A percentile compares a stretch with the other conserved stretches of the same genome.
phyloP scores from a whole-genome alignment of 495 filamentous ascomycete species.

The Penicilliopsis zonata region DNA sequence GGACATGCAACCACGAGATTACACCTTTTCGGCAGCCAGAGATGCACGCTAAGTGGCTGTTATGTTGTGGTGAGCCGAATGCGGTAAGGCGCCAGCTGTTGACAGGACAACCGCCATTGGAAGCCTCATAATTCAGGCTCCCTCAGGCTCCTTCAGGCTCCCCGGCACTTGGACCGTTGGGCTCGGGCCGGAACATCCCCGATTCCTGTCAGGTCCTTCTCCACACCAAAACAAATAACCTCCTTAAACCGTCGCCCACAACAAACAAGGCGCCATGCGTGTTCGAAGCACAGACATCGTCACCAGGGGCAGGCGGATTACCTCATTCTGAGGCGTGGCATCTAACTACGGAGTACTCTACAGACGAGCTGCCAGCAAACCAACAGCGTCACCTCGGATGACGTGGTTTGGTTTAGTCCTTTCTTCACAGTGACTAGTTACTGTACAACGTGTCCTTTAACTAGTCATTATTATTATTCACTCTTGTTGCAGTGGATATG shows the following conservation, averaged over 20 bases:
- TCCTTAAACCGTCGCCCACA: background rate
- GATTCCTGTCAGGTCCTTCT: background rate
- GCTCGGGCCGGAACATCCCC: background rate
- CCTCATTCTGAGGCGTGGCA: too few species aligned
- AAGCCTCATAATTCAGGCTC: slow-evolving; percentile 6
- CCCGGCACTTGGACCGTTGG: background rate
- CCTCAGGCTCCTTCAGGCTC: slow-evolving; percentile 6
- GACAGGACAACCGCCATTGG: slow-evolving; percentile 25
- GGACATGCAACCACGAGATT: slow-evolving; percentile 16
- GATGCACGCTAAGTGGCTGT: slow-evolving; percentile 28
- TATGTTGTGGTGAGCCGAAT: slow-evolving; percentile 27
- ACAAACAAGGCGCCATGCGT: background rate
- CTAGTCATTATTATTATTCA: too few species aligned
- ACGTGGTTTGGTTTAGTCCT: too few species aligned
- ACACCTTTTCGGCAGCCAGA: slow-evolving; percentile 22
- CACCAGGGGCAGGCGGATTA: too few species aligned
- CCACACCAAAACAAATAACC: slow-evolving; percentile 1
- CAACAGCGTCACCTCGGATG: too few species aligned
- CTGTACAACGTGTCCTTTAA: too few species aligned
- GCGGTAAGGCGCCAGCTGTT: slow-evolving; percentile 24
- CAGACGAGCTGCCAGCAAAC: too few species aligned
- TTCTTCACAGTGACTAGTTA: too few species aligned
- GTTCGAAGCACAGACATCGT: too few species aligned
- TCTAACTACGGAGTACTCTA: too few species aligned
- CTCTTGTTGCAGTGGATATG: too few species aligned